Evolutionary conservation across 768 basidiomycete species (phyloP).

Genomic region (Lactarius pseudohatsudake): DNA sequence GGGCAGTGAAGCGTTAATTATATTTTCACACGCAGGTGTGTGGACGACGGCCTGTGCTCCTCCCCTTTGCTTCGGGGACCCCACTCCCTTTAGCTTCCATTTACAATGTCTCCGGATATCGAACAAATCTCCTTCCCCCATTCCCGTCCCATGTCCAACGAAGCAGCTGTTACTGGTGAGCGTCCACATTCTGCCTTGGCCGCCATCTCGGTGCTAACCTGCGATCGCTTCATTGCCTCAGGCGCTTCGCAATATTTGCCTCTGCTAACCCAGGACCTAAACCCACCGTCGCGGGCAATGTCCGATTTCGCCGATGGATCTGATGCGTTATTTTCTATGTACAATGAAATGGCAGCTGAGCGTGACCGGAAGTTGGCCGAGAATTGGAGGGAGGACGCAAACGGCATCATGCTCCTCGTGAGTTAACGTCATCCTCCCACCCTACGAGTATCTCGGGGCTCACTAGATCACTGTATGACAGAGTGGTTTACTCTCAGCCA

Average conservation of each 20-base stretch:
- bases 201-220: not conserved
- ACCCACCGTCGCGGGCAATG: not conserved
- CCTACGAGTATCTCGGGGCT: not conserved
- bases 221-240: not conserved
- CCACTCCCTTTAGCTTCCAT: too few relatives aligned
- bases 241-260: constrained; percentile 1
- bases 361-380: constrained; percentile 12
- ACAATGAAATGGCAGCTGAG: constrained; percentile 8
- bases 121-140: not conserved
- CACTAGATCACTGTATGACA: not conserved
- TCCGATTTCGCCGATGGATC: constrained; percentile 4
- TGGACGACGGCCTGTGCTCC: not conserved
- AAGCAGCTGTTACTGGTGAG: not conserved
- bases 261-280: not conserved
- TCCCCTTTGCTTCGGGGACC: not conserved
- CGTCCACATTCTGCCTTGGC: not conserved
- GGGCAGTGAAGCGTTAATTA: too few relatives aligned
- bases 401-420: constrained; percentile 9
- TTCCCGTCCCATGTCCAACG: not conserved
- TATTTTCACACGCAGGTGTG: not conserved
- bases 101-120: constrained; percentile 1
- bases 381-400: constrained; percentile 16
- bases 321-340: constrained; percentile 13
- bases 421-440: not conserved
- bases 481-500: constrained; percentile 16